Base-by-base conservation (phyloP, 1,284 basidiomycete species). In the Tylopilus sp. region DNA sequence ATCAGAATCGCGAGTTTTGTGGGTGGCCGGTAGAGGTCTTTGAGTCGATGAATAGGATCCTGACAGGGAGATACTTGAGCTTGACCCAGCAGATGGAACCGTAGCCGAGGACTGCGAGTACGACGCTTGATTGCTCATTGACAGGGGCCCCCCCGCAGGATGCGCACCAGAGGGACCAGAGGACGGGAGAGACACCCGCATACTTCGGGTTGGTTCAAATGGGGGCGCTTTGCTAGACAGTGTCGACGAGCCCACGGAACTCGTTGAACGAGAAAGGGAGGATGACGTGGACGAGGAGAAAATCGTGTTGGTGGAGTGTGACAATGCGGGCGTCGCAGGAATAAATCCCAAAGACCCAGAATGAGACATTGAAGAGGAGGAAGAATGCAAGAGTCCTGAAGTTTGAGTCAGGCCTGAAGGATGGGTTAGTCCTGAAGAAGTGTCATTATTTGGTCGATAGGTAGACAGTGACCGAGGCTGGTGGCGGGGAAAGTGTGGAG, bases 201-300 rank as follows among this genome's bases (percentile, higher is more conserved):
- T 44, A 29, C 49, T 57, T 15, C 64, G 61, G 1, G 64, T 64
- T 16, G 78, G 78, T 54, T 80, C 78, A 45, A 80, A 80, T 6
- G 76, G 74, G 0, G 72, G 67, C 1, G 78, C 78, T 33, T 71
- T 71, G 56, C 77, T 75, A 1, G 77, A 80, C 16, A 80, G 57
- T 4, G 71, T 77, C 2, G 77, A 78, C 2, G 63, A 55, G 9
- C 59, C 42, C 0, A 64, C 48, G 2, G 65, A 65, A 26, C 62
- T 63, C n/a, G 59, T 64, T 0, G 63, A 54, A 9, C 61, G 59
- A 37, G 61, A 64, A 6, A 58, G 36, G 1, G 53, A 55, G 12
- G 63, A 58, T 3, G 66, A 47, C 7, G 52, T 41, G 13, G 63
- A 53, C 15, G 54, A 57, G 2, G 66, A 45, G 7, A 65, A 51